Conservation (phyloP, 768 basidiomycete genomes). For the Suillus occidentalis region DNA sequence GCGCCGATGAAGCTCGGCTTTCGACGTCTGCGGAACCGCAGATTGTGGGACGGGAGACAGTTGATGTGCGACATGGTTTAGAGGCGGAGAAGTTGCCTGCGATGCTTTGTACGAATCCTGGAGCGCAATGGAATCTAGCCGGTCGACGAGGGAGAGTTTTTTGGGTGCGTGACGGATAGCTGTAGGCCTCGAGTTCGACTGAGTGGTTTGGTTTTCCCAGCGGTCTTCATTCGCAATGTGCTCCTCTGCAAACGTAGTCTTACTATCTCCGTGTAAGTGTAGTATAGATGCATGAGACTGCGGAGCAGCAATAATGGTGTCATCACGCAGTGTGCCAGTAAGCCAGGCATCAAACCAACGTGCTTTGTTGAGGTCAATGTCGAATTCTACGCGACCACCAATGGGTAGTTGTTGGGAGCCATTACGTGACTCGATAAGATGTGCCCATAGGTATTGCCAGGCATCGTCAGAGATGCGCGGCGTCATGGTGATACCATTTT, state of each 20-base stretch:
- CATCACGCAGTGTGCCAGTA: constrained; percentile 49
- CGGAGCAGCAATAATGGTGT: constrained; percentile 37
- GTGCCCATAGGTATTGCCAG: constrained; percentile 73
- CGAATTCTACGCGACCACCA: constrained; percentile 82
- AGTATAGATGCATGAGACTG: constrained; percentile 43
- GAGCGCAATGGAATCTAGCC: constrained; percentile 48
- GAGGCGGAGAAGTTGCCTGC: constrained; percentile 20
- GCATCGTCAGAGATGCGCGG: constrained; percentile 78
- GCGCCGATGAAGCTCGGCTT: constrained; percentile 50
- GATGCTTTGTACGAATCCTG: constrained; percentile 36
- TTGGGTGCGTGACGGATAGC: constrained; percentile 54
- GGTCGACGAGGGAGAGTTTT: constrained; percentile 70
- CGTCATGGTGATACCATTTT: constrained; percentile 53
- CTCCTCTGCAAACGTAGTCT: constrained; percentile 43
- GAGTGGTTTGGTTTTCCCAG: constrained; percentile 23
- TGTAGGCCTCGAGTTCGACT: constrained; percentile 23
- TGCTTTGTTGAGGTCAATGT: constrained; percentile 74
- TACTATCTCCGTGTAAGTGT: constrained; percentile 58
- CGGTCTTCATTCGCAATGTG: constrained; percentile 42
- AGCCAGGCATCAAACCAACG: constrained; percentile 80
- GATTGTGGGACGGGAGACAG: constrained; percentile 66
- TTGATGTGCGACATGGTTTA: constrained; percentile 31
- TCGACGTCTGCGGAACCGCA: constrained; percentile 55
- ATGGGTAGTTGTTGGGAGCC: constrained; percentile 52
- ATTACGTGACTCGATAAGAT: constrained; percentile 49